Evolutionary conservation across 495 filamentous ascomycete species (phyloP), one percentile per base, ranked within the genome.

Genomic region (Chaetomium cochliodes): DNA sequence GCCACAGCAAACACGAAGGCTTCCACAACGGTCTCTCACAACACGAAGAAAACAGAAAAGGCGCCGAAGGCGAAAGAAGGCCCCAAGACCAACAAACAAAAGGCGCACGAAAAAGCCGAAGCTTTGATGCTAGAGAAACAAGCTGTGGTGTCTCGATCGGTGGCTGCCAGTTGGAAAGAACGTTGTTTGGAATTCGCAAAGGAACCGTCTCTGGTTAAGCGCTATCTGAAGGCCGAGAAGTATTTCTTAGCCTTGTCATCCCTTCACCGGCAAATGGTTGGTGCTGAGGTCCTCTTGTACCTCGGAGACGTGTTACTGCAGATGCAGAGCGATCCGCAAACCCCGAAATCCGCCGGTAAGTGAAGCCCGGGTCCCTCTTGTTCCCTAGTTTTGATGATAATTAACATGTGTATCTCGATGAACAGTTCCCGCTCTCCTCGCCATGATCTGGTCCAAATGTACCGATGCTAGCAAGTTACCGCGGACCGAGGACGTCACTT

Each of bases 261-360:
- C 5, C 58, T 64, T 0, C 76, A 78, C n/a, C 67, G 72, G 9
- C 60, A 65, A 0, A 66, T 67, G 15, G 60, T 80, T 55, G 72
- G 70, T 12, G 75, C 78, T 0, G 84, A 87, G 59, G 69, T 84
- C 0, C 60, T 79, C 7, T 61, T 82, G 2, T 86, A 80, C 63
- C 66, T 81, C 52, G 72, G 84, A 26, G 74, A 78, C 59, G 75
- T 76, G 12, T 67, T 85, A 39, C 61, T 80, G 16, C 64, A 62
- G 15, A 65, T 76, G 5, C 62, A 70, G 50, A 33, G 25, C 47
- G 65, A 60, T 54, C 28, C 51, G 47, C 46, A 62, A 56, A 50
- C 23, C 5, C 50, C 50, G 12, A 52, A 52, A 52, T 28, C 50
- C 50, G 9, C 53, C 22, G 37, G 41, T 42, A 22, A 23, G 22